phyloP scores from a whole-genome alignment of 768 basidiomycete species.

The Mycena crocata region DNA sequence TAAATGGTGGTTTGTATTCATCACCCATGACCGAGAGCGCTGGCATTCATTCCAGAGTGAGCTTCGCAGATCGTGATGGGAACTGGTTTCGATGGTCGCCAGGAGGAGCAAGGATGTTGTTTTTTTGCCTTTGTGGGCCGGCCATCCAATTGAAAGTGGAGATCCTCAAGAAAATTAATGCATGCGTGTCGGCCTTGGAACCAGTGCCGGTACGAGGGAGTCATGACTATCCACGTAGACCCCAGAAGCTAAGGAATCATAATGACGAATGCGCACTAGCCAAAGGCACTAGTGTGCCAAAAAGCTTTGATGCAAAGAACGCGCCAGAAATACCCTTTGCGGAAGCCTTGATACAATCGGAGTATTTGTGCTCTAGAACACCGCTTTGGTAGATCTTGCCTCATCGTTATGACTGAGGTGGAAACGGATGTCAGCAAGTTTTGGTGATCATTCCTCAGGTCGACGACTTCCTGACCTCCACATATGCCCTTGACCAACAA shows the following conservation, averaged over 20 bases:
- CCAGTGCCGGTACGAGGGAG: background rate
- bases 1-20: background rate
- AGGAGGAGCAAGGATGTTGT: background rate
- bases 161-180: background rate
- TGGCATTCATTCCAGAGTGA: background rate
- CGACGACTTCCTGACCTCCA: background rate
- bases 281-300: too few species aligned
- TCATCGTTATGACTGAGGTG: background rate
- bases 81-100: background rate
- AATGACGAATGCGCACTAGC: background rate
- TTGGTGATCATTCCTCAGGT: background rate
- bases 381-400: slow-evolving; percentile 5
- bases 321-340: background rate
- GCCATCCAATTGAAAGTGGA: background rate
- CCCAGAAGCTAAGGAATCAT: background rate
- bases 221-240: background rate
- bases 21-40: background rate
- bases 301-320: background rate
- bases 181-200: background rate
- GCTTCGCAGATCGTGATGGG: slow-evolving; percentile 10
- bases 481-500: background rate
- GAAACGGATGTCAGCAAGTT: too few species aligned
- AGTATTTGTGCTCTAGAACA: background rate
- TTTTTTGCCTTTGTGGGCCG: background rate
- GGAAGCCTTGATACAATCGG: background rate